Evolutionary conservation across 2,329 filamentous ascomycete genomes (phyloP).

Genomic region (Exophiala alcalophila): DNA sequence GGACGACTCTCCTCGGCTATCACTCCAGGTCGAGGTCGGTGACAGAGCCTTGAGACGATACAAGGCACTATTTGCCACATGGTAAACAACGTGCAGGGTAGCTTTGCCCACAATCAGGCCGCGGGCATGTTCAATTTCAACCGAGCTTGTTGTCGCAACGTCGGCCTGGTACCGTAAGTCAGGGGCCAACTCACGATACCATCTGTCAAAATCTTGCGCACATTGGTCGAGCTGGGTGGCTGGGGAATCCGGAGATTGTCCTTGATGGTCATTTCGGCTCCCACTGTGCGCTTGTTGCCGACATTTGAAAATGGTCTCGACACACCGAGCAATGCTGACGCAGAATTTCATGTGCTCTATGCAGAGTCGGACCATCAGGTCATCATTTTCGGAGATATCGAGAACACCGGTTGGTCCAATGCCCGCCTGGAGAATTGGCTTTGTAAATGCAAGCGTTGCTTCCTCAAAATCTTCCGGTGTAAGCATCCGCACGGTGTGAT

Average conservation of each 20-base stretch:
- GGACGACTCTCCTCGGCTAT: not conserved
- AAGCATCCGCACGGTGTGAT: conserved; percentile 5
- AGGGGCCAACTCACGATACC: conserved; percentile 3
- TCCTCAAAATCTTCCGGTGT: conserved; percentile 4
- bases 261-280: not conserved
- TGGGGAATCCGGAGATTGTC: conserved; percentile 7
- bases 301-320: conserved; percentile 7
- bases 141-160: not conserved
- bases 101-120: conserved; percentile 6
- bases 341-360: conserved; percentile 10
- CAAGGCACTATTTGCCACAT: conserved; percentile 8
- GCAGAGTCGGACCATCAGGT: conserved; percentile 1
- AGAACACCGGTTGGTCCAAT: not conserved
- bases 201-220: conserved; percentile 3
- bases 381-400: not conserved
- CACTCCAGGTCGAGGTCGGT: conserved; percentile 6
- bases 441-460: not conserved
- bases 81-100: conserved; percentile 3
- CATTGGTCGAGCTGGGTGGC: conserved; percentile 2
- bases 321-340: conserved; percentile 2
- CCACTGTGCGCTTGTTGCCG: conserved; percentile 2
- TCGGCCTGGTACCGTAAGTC: conserved; percentile 2
- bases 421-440: not conserved
- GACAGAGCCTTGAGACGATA: conserved; percentile 9
- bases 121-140: not conserved